A percentile compares a stretch with the other conserved stretches of the same genome.
Conservation (phyloP, 768 basidiomycete genomes). For the Lactifluus volemus region DNA sequence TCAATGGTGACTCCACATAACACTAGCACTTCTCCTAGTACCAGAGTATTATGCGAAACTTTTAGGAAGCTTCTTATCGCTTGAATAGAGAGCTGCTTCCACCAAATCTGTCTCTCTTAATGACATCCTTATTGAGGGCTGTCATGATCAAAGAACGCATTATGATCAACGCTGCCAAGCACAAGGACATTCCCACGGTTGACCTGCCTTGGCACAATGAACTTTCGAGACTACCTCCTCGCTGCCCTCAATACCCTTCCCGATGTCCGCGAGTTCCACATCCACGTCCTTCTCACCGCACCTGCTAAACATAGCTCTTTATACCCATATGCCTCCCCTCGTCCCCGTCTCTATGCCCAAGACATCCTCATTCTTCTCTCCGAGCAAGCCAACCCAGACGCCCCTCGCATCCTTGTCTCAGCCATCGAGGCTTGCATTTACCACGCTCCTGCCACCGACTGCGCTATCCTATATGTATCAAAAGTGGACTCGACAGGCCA, state of each 20-base stretch:
- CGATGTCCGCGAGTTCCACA: slow-evolving; percentile 40
- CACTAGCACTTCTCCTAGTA: too few species aligned
- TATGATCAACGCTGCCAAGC: too few species aligned
- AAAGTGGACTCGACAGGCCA: slow-evolving; percentile 95
- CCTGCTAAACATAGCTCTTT: slow-evolving; percentile 59
- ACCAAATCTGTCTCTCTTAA: too few species aligned
- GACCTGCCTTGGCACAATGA: slow-evolving; percentile 2
- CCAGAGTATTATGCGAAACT: too few species aligned
- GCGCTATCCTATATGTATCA: slow-evolving; percentile 54
- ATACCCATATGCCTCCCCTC: slow-evolving; percentile 66
- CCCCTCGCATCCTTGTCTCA: slow-evolving; percentile 55
- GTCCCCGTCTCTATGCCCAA: slow-evolving; percentile 60
- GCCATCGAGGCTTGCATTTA: slow-evolving; percentile 48
- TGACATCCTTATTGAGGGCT: background rate
- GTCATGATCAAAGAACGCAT: background rate
- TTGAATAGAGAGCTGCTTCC: too few species aligned
- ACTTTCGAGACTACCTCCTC: slow-evolving; percentile 13
- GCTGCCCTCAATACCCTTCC: slow-evolving; percentile 1
- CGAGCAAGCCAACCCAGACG: slow-evolving; percentile 42
- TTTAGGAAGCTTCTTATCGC: background rate
- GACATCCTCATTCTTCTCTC: slow-evolving; percentile 72
- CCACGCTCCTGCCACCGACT: slow-evolving; percentile 9
- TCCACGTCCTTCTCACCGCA: slow-evolving; percentile 65
- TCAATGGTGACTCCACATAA: too few species aligned
- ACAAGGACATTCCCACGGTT: slow-evolving; percentile 1